These are phyloP conservation scores for Neurospora pannonica DNA, from an alignment of 495 filamentous ascomycete genomes.

Conservation along the genomic window DNA sequence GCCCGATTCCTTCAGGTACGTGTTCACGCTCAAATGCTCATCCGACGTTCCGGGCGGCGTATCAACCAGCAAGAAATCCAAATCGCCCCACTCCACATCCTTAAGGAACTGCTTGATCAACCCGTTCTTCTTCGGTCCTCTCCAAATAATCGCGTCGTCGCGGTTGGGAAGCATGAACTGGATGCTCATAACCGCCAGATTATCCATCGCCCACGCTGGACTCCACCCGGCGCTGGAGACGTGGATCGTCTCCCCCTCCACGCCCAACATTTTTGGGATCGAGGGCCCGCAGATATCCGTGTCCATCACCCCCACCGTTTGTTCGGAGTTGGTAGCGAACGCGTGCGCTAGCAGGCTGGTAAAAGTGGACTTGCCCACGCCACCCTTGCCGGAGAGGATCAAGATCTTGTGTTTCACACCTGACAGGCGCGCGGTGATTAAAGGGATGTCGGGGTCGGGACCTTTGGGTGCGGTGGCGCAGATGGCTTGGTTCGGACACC, in stretches of 20 bases:
- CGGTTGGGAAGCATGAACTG: slow-evolving; percentile 94
- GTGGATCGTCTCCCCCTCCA: slow-evolving; percentile 86
- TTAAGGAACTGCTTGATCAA: slow-evolving; percentile 95
- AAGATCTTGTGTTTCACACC: slow-evolving; percentile 83
- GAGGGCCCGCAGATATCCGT: slow-evolving; percentile 92
- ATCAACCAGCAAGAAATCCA: slow-evolving; percentile 89
- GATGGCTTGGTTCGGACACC: slow-evolving; percentile 91
- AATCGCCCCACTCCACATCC: slow-evolving; percentile 93
- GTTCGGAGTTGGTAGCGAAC: slow-evolving; percentile 67
- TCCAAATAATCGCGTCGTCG: slow-evolving; percentile 94
- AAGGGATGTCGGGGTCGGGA: slow-evolving; percentile 84
- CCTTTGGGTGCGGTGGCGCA: slow-evolving; percentile 92
- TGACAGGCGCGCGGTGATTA: slow-evolving; percentile 75
- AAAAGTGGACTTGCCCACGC: slow-evolving; percentile 92
- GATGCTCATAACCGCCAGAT: slow-evolving; percentile 87
- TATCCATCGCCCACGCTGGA: slow-evolving; percentile 88
- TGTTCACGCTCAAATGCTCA: slow-evolving; percentile 88
- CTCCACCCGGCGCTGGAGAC: slow-evolving; percentile 73
- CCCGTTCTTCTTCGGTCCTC: slow-evolving; percentile 96
- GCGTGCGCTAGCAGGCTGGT: slow-evolving; percentile 77
- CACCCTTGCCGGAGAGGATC: slow-evolving; percentile 87
- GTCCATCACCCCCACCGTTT: slow-evolving; percentile 85
- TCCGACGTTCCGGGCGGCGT: slow-evolving; percentile 93
- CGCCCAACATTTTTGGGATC: slow-evolving; percentile 98
- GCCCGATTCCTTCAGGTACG: slow-evolving; percentile 76